Evolutionary conservation across 495 filamentous ascomycete genomes (phyloP), one percentile per base, ranked within the genome.

Genomic region (Penicillium crystallinum): DNA sequence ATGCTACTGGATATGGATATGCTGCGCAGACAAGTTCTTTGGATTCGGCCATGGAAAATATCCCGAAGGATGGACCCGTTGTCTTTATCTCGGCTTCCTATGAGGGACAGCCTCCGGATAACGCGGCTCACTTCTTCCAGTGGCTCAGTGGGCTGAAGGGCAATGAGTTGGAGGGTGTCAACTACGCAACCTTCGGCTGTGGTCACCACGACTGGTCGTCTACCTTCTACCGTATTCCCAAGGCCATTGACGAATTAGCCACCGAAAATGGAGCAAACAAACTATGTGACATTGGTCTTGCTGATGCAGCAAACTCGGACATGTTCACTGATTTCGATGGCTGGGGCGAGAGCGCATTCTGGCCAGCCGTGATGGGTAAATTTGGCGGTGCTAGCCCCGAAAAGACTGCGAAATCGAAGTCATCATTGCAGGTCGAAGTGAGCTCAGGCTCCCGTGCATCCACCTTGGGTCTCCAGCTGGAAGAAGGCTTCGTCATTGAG

Each of bases 201-300:
- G 67, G 67, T 23, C 67, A 70, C 30, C 69, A 67, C 44, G 70
- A 91, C 56, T 91, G 88, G 88, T 70, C 71, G 0, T 63, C 80
- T 31, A 91, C 88, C 3, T 90, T 88, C 71, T 85, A 91, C 53
- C 73, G 74, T 25, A 75, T 92, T 21, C 88, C 88, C 10, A 89
- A 80, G 53, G 59, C 80, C 1, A 68, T 90, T 2, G 74, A 90
- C 53, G 54, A 67, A 1, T 66, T 77, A 4, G 65, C 85, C 15
- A 60, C 63, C 7, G 63, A 76, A 30, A 70, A 74, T 31, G 83
- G 86, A 12, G 78, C 76, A 34, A 73, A 65, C 39, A 70, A 79
- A 8, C 66, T 89, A 3, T 77, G 75, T 3, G 67, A 77, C 0
- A 63, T 80, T 14, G 87, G 87, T 7, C 60, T 78, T 1, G 72